These are phyloP conservation scores for Pseudohalonectria lignicola DNA, from an alignment of 2,329 filamentous ascomycete species.

Conservation along the genomic window DNA sequence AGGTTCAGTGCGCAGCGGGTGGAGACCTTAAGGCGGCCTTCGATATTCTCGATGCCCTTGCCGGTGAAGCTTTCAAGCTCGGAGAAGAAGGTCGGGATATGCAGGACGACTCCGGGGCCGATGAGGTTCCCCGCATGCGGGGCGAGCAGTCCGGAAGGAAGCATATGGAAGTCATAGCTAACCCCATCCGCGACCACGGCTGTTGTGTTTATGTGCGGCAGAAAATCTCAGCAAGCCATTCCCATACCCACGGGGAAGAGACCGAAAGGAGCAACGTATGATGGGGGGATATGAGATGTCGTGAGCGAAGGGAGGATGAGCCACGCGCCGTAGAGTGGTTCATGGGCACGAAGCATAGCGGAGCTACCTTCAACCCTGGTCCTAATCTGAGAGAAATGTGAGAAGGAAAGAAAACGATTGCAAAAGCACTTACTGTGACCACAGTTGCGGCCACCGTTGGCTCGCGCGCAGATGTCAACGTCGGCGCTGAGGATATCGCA, in stretches of 20 bases:
- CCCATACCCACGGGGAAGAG: neutral
- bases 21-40: constrained; percentile 47
- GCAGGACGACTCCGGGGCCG: constrained; percentile 57
- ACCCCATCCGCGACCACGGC: constrained; percentile 7
- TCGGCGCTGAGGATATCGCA: constrained; percentile 43
- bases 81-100: constrained; percentile 37
- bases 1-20: constrained; percentile 55
- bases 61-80: constrained; percentile 31
- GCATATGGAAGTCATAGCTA: constrained; percentile 33
- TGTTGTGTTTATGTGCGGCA: too few species aligned
- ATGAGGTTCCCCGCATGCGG: constrained; percentile 62
- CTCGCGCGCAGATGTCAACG: constrained; percentile 40
- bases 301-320: too few species aligned
- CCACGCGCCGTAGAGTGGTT: too few species aligned
- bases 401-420: constrained; percentile 19
- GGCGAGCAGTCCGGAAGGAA: constrained; percentile 62
- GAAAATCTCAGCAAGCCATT: neutral
- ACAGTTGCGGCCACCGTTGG: constrained; percentile 19
- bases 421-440: constrained; percentile 52
- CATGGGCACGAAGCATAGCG: too few species aligned
- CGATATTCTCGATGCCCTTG: constrained; percentile 19
- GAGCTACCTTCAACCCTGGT: too few species aligned
- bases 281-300: too few species aligned
- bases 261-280: too few species aligned
- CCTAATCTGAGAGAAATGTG: too few species aligned